Percentiles rank a stretch among this genome's conserved stretches.
Evolutionary conservation across 805 yeast genomes (phyloP).

Genomic region (Millerago galiae): DNA sequence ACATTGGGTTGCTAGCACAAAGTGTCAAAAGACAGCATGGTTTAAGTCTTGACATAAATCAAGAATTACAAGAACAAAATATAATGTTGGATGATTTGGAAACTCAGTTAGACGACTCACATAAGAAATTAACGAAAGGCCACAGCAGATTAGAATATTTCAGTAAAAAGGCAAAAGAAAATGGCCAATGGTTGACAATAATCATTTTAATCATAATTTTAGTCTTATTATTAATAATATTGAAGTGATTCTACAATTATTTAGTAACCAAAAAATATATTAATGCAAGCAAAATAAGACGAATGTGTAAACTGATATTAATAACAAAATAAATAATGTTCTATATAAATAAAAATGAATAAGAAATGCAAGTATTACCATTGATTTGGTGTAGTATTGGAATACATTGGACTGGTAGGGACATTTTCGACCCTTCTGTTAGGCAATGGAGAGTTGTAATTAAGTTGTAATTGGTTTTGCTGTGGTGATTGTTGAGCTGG

Average conservation of each 20-base stretch:
- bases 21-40: slow-evolving; percentile 40
- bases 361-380: neutral
- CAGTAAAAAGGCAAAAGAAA: slow-evolving; percentile 35
- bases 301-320: neutral
- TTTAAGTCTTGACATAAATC: slow-evolving; percentile 40
- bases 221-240: slow-evolving; percentile 35
- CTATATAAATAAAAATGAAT: neutral
- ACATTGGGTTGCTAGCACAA: slow-evolving; percentile 32
- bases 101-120: slow-evolving; percentile 36
- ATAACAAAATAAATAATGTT: neutral
- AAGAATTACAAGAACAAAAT: slow-evolving; percentile 43
- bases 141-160: slow-evolving; percentile 33
- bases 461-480: neutral
- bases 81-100: slow-evolving; percentile 45
- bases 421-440: slow-evolving; percentile 15
- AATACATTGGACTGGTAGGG: slow-evolving; percentile 5
- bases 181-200: slow-evolving; percentile 45
- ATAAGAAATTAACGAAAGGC: slow-evolving; percentile 35
- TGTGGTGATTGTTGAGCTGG: slow-evolving; percentile 13
- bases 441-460: slow-evolving; percentile 13
- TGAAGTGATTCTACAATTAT: slow-evolving; percentile 22
- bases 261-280: neutral
- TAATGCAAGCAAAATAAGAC: neutral
- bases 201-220: slow-evolving; percentile 36
- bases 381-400: neutral